Percentiles rank a stretch among this genome's conserved stretches.
Evolutionary conservation across 139 green algal species (phyloP).

Genomic region (Picochlorum costavermella): DNA sequence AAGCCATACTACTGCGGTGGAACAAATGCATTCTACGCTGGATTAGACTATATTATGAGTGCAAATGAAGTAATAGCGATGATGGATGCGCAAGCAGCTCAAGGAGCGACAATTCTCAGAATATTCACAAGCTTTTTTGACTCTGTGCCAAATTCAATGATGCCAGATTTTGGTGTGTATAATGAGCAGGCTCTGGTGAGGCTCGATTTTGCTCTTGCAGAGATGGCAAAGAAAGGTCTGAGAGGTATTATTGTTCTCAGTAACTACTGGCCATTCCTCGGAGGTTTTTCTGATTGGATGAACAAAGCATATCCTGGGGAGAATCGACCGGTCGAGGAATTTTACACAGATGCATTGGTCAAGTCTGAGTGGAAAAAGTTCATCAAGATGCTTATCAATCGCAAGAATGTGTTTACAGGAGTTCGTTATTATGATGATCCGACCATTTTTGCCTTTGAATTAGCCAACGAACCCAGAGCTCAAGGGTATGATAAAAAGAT

Average conservation of each 20-base stretch:
- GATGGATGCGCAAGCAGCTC: constrained; percentile 8
- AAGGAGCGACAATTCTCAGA: constrained; percentile 6
- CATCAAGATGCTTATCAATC: constrained; percentile 10
- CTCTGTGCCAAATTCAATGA: constrained; percentile 6
- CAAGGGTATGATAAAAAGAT: constrained; percentile 13
- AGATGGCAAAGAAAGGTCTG: constrained; percentile 29
- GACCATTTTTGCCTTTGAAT: constrained; percentile 33
- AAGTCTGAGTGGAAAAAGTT: constrained; percentile 11
- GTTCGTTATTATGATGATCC: constrained; percentile 26
- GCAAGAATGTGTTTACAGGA: constrained; percentile 24
- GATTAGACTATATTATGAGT: neutral
- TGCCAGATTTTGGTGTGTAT: constrained; percentile 19
- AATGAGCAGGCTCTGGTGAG: constrained; percentile 36
- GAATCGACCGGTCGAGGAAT: constrained; percentile 16
- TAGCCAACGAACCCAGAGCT: constrained; percentile 30
- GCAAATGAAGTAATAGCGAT: neutral
- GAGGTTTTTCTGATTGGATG: constrained; percentile 27
- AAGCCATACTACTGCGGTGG: constrained; percentile 27
- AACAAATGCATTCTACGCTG: constrained; percentile 17
- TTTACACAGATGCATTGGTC: constrained; percentile 22
- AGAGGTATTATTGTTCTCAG: constrained; percentile 32
- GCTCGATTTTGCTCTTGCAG: constrained; percentile 35
- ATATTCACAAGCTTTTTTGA: constrained; percentile 10
- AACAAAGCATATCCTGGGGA: constrained; percentile 12
- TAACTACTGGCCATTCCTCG: constrained; percentile 33